Percentiles rank a stretch among this genome's conserved stretches.
Conservation (phyloP, 108 stramenopile genomes). For the Cylindrotheca closterium region DNA sequence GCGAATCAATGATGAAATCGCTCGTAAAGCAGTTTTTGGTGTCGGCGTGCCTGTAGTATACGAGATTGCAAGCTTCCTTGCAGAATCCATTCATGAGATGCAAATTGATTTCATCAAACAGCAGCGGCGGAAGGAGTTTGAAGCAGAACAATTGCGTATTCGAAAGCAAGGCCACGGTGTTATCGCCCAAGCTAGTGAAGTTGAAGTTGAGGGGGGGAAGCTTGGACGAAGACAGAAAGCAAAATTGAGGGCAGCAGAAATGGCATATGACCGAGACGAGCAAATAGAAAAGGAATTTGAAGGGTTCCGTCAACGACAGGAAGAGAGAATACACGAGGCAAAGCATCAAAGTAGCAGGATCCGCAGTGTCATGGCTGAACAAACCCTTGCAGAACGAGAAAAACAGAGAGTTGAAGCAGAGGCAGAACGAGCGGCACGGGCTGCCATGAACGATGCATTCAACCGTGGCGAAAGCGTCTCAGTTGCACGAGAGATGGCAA, state of each 20-base stretch:
- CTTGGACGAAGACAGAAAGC: constrained; percentile 55
- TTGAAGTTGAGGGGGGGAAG: constrained; percentile 40
- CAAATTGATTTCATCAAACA: constrained; percentile 48
- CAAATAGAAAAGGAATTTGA: constrained; percentile 25
- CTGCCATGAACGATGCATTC: constrained; percentile 65
- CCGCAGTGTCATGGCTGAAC: constrained; percentile 41
- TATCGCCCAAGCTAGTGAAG: constrained; percentile 37
- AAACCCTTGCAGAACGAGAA: constrained; percentile 43
- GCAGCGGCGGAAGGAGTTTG: constrained; percentile 40
- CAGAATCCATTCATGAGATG: constrained; percentile 37
- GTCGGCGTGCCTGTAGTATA: constrained; percentile 53
- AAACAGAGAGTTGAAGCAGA: constrained; percentile 50
- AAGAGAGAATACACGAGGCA: constrained; percentile 38
- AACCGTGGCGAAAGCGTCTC: constrained; percentile 45
- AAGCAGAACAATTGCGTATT: constrained; percentile 32
- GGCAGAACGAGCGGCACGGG: constrained; percentile 46
- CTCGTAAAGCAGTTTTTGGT: constrained; percentile 33
- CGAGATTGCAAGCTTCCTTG: constrained; percentile 44
- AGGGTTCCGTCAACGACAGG: constrained; percentile 42
- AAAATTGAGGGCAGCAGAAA: constrained; percentile 58
- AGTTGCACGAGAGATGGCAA: constrained; percentile 46
- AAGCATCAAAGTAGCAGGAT: constrained; percentile 26
- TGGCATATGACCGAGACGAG: constrained; percentile 47
- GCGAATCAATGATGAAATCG: constrained; percentile 39
- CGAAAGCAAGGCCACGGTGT: constrained; percentile 33